Percentiles rank a stretch among this genome's conserved stretches.
These are phyloP conservation scores for Rachicladosporium sp. DNA, from an alignment of 2,329 filamentous ascomycete species.

Conservation along the genomic window DNA sequence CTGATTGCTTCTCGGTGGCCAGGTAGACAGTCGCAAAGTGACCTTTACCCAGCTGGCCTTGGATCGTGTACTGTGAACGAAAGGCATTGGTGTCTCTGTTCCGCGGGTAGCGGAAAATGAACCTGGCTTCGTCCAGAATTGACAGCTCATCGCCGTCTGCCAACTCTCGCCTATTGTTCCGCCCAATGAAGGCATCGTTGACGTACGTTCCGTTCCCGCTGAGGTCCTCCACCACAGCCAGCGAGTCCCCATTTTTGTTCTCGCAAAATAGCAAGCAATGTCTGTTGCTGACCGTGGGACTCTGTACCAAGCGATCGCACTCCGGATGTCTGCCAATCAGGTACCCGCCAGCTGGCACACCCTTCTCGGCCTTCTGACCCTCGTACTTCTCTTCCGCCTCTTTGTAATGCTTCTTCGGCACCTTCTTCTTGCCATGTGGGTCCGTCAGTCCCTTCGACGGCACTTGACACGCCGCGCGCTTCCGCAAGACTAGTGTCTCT, in stretches of 20 bases:
- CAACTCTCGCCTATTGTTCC: conserved; percentile 82
- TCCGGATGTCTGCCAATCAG: conserved; percentile 86
- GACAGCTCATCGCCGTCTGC: conserved; percentile 84
- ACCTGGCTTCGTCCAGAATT: conserved; percentile 71
- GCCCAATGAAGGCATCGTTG: conserved; percentile 79
- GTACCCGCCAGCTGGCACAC: conserved; percentile 65
- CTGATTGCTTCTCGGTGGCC: conserved; percentile 74
- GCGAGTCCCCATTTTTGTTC: conserved; percentile 42
- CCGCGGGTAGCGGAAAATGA: conserved; percentile 82
- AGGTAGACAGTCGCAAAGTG: conserved; percentile 92
- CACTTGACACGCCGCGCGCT: conserved; percentile 56
- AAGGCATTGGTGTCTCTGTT: conserved; percentile 65
- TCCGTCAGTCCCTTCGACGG: conserved; percentile 29
- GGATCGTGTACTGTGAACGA: conserved; percentile 70
- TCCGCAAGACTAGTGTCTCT: conserved; percentile 60
- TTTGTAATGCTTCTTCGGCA: conserved; percentile 41
- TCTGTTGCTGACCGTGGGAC: conserved; percentile 75
- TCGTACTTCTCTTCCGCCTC: conserved; percentile 52
- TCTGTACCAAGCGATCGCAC: conserved; percentile 61
- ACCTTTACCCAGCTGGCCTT: conserved; percentile 81
- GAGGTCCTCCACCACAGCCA: conserved; percentile 78
- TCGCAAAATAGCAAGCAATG: conserved; percentile 60
- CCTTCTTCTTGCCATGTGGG: conserved; percentile 14
- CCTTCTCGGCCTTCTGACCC: conserved; percentile 34
- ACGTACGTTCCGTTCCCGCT: conserved; percentile 96